phyloP scores from a whole-genome alignment of 2,329 filamentous ascomycete species.

The Plenodomus tracheiphilus region DNA sequence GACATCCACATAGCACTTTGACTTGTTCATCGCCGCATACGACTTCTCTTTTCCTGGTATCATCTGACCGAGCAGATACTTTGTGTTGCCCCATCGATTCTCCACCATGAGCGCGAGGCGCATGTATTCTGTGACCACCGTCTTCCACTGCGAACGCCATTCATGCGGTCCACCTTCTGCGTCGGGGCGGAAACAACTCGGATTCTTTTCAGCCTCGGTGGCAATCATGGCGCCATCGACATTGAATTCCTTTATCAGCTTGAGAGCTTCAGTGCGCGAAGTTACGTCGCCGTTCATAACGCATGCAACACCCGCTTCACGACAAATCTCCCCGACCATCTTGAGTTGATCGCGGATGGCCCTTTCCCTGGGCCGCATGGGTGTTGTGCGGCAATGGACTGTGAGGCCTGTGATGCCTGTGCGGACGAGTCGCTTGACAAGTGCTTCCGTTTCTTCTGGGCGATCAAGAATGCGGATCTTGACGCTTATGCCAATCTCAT shows the following conservation, averaged over 20 bases:
- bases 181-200: slow-evolving; percentile 77
- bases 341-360: slow-evolving; percentile 83
- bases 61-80: slow-evolving; percentile 83
- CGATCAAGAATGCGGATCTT: slow-evolving; percentile 91
- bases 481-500: slow-evolving; percentile 90
- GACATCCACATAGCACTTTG: slow-evolving; percentile 72
- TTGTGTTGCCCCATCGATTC: slow-evolving; percentile 91
- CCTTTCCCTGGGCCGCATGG: slow-evolving; percentile 88
- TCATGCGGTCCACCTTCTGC: slow-evolving; percentile 65
- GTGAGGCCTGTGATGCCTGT: slow-evolving; percentile 94
- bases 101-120: slow-evolving; percentile 72
- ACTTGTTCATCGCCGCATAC: slow-evolving; percentile 64
- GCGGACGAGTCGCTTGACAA: slow-evolving; percentile 76
- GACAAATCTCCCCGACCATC: slow-evolving; percentile 82
- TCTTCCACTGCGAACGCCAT: slow-evolving; percentile 68
- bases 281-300: slow-evolving; percentile 94
- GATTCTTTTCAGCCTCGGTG: slow-evolving; percentile 86
- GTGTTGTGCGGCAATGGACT: slow-evolving; percentile 92
- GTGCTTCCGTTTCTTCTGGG: slow-evolving; percentile 70
- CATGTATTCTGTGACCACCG: slow-evolving; percentile 78
- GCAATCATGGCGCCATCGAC: slow-evolving; percentile 98
- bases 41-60: slow-evolving; percentile 75
- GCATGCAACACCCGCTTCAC: slow-evolving; percentile 83
- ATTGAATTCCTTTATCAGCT: slow-evolving; percentile 75
- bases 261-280: slow-evolving; percentile 70